phyloP scores from a whole-genome alignment of 495 filamentous ascomycete genomes.

The Parathielavia hyrcaniae region DNA sequence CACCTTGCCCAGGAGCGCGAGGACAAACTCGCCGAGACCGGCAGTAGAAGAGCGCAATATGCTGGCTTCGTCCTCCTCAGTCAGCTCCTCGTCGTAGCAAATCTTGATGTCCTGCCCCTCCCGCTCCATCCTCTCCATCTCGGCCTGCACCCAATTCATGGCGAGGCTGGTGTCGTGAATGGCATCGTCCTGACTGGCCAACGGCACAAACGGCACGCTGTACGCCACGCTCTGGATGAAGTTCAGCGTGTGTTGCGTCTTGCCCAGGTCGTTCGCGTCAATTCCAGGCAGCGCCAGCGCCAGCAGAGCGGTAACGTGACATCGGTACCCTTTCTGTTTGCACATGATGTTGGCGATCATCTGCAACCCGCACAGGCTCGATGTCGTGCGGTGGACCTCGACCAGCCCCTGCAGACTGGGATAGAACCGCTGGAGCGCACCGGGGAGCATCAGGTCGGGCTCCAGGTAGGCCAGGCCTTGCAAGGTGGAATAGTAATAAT shows the following conservation, averaged over 20 bases:
- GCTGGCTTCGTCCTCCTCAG: constrained; percentile 77
- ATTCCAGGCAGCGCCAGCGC: constrained; percentile 91
- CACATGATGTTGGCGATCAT: constrained; percentile 84
- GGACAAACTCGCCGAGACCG: constrained; percentile 84
- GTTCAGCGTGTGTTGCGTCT: constrained; percentile 86
- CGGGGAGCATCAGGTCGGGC: constrained; percentile 86
- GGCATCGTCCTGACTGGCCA: constrained; percentile 63
- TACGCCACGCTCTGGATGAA: constrained; percentile 94
- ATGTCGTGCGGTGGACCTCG: constrained; percentile 94
- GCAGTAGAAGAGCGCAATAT: constrained; percentile 95
- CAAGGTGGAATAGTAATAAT: constrained; percentile 80
- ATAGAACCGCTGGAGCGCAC: constrained; percentile 92
- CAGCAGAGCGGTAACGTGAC: constrained; percentile 86
- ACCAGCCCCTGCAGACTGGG: constrained; percentile 93
- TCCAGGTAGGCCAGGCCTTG: constrained; percentile 87
- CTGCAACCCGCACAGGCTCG: constrained; percentile 83
- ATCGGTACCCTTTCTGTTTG: constrained; percentile 84
- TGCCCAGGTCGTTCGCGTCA: constrained; percentile 95
- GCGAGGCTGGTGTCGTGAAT: constrained; percentile 73
- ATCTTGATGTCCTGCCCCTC: constrained; percentile 78
- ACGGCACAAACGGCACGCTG: constrained; percentile 82
- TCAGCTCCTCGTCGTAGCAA: constrained; percentile 76
- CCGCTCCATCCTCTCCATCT: constrained; percentile 87
- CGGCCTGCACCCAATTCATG: constrained; percentile 85
- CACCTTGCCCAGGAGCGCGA: constrained; percentile 83